A percentile compares a stretch with the other conserved stretches of the same genome.
Evolutionary conservation across 352 stramenopile species (phyloP).

Genomic region (Globisporangium mamillatum): DNA sequence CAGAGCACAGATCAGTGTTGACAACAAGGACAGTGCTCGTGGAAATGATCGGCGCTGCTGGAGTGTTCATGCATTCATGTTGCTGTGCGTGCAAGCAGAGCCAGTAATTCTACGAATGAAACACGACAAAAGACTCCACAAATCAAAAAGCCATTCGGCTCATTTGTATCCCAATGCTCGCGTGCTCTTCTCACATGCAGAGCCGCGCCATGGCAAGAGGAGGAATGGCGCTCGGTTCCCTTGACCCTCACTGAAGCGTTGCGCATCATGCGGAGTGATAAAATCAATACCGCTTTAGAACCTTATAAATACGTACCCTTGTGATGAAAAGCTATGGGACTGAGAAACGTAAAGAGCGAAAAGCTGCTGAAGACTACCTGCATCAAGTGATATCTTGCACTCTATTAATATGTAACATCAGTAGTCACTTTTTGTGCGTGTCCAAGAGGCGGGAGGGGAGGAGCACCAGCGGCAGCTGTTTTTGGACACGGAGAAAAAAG

Average conservation of each 20-base stretch:
- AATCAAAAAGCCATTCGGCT: no score
- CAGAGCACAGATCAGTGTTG: no score
- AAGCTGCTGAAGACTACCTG: neutral
- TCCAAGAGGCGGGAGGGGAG: conserved; percentile 4
- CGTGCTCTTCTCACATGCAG: neutral
- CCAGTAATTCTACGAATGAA: neutral
- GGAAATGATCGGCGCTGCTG: neutral
- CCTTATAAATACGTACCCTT: conserved; percentile 6
- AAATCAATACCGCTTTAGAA: neutral
- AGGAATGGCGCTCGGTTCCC: no score
- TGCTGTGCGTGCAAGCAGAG: neutral
- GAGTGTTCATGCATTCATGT: neutral
- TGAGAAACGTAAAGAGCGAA: neutral
- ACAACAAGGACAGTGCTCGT: no score
- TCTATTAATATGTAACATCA: neutral
- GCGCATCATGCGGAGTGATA: no score
- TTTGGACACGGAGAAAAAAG: conserved; percentile 13
- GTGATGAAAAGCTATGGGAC: neutral
- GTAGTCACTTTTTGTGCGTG: conserved; percentile 6
- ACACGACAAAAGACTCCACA: neutral
- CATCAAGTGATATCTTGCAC: neutral
- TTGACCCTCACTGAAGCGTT: neutral
- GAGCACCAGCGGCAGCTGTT: conserved; percentile 9
- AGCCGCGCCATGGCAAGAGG: no score
- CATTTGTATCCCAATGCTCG: neutral